Percentiles rank a stretch among this genome's conserved stretches.
These are phyloP conservation scores for Talaromyces sp. DNA, from an alignment of 2,329 filamentous ascomycete genomes.

Conservation along the genomic window DNA sequence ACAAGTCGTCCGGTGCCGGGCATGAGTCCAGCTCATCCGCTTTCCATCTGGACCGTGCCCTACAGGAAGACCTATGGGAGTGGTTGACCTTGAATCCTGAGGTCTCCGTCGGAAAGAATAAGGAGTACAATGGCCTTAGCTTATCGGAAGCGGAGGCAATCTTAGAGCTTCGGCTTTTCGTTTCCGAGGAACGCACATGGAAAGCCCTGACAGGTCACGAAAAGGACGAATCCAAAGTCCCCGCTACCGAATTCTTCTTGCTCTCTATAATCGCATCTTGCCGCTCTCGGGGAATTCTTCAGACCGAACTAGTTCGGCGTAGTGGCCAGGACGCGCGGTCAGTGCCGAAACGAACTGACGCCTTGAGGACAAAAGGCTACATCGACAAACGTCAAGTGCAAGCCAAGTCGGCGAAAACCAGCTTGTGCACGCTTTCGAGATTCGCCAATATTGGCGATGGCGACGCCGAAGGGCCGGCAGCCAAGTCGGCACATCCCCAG, in stretches of 20 bases:
- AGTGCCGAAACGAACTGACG: constrained; percentile 60
- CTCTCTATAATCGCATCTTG: constrained; percentile 59
- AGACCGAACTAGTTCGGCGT: constrained; percentile 54
- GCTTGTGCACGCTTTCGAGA: constrained; percentile 55
- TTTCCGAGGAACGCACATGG: constrained; percentile 59
- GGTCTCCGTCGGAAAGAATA: constrained; percentile 49
- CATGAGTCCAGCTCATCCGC: background rate
- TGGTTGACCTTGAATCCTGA: constrained; percentile 59
- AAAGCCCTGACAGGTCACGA: constrained; percentile 60
- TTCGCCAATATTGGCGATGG: constrained; percentile 38
- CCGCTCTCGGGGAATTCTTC: constrained; percentile 56
- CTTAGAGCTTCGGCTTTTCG: constrained; percentile 38
- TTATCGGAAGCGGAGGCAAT: constrained; percentile 42
- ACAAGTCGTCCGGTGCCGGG: background rate
- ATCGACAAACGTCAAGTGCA: constrained; percentile 57
- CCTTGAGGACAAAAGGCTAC: constrained; percentile 58
- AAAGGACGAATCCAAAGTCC: constrained; percentile 55
- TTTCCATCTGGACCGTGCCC: constrained; percentile 45
- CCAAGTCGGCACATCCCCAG: constrained; percentile 21
- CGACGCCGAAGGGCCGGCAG: constrained; percentile 20
- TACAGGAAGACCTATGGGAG: constrained; percentile 57
- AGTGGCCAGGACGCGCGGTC: constrained; percentile 66
- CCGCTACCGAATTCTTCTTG: constrained; percentile 55
- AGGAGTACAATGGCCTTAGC: constrained; percentile 41
- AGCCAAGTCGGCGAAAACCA: constrained; percentile 53